A percentile compares a stretch with the other conserved stretches of the same genome.
phyloP scores from a whole-genome alignment of 768 basidiomycete genomes.

The Phlebiopsis gigantea region DNA sequence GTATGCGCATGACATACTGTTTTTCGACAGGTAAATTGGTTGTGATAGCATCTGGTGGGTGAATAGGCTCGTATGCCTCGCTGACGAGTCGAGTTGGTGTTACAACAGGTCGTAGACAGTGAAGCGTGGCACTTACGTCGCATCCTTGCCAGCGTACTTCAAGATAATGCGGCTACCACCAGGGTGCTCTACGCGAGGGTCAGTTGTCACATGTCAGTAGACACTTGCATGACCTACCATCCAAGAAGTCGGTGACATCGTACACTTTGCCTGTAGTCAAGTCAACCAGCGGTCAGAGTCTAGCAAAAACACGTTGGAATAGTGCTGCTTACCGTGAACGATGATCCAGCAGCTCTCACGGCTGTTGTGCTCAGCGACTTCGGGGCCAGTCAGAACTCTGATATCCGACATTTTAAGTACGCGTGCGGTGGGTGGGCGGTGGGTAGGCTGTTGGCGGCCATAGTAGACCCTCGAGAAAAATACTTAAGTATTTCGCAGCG shows the following conservation, averaged over 20 bases:
- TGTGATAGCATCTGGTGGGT: conserved; percentile 80
- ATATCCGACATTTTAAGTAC: conserved; percentile 1
- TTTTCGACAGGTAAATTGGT: conserved; percentile 77
- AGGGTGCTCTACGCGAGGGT: background rate
- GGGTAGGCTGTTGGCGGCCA: background rate
- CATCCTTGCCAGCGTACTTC: conserved; percentile 52
- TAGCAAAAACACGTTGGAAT: too few relatives aligned
- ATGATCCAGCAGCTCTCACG: conserved; percentile 81
- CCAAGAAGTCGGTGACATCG: conserved; percentile 39
- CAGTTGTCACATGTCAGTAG: background rate
- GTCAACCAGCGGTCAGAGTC: too few relatives aligned
- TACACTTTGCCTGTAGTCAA: conserved; percentile 28
- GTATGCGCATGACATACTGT: conserved; percentile 33
- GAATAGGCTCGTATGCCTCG: conserved; percentile 81
- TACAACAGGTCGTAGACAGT: background rate
- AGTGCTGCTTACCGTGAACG: conserved; percentile 45
- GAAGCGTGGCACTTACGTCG: conserved; percentile 15
- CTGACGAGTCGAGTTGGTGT: conserved; percentile 11
- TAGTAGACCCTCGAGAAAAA: background rate
- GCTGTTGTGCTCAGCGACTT: conserved; percentile 50
- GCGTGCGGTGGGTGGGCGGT: background rate
- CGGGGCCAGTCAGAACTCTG: conserved; percentile 23
- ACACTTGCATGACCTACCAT: conserved; percentile 18
- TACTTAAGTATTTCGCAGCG: background rate
- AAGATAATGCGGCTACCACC: conserved; percentile 38